Percentiles rank a stretch among this genome's conserved stretches.
phyloP scores from a whole-genome alignment of 371 early-diverging fungal species.

The Fennellomyces sp. region DNA sequence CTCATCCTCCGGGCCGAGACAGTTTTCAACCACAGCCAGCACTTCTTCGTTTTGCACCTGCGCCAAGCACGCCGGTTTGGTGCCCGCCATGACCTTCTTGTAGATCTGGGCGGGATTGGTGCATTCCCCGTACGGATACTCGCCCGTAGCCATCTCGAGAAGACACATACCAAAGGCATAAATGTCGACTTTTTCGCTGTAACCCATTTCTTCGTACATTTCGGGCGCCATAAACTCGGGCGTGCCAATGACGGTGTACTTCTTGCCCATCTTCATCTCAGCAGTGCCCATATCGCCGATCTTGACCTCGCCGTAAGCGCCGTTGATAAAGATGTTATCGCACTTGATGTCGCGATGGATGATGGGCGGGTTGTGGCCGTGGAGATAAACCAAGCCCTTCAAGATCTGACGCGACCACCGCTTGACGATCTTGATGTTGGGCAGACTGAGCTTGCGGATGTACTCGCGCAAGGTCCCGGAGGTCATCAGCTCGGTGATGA shows the following conservation, averaged over 20 bases:
- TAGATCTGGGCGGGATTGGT: constrained; percentile 77
- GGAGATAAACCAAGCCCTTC: constrained; percentile 78
- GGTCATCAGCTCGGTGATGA: constrained; percentile 88
- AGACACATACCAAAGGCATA: constrained; percentile 89
- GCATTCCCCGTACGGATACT: constrained; percentile 83
- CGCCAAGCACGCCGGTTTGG: constrained; percentile 65
- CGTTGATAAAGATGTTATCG: constrained; percentile 84
- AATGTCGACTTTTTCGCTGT: constrained; percentile 80
- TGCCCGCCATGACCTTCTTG: constrained; percentile 65
- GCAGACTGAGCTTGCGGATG: constrained; percentile 59
- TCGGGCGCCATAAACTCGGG: constrained; percentile 87
- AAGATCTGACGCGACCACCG: constrained; percentile 76
- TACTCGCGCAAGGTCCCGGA: constrained; percentile 72
- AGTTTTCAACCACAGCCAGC: constrained; percentile 64
- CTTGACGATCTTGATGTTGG: constrained; percentile 66
- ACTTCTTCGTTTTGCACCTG: constrained; percentile 69
- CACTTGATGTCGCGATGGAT: constrained; percentile 83
- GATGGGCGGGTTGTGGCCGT: constrained; percentile 74
- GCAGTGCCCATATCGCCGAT: constrained; percentile 86
- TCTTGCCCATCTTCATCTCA: constrained; percentile 73
- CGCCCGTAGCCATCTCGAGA: constrained; percentile 79
- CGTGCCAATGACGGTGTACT: constrained; percentile 79
- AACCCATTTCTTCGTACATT: constrained; percentile 77
- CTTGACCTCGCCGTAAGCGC: constrained; percentile 79
- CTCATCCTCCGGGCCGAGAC: constrained; percentile 64